These are phyloP conservation scores for Chimonanthus salicifolius DNA, from an alignment of 164 flowering plant species.

Conservation along the genomic window DNA sequence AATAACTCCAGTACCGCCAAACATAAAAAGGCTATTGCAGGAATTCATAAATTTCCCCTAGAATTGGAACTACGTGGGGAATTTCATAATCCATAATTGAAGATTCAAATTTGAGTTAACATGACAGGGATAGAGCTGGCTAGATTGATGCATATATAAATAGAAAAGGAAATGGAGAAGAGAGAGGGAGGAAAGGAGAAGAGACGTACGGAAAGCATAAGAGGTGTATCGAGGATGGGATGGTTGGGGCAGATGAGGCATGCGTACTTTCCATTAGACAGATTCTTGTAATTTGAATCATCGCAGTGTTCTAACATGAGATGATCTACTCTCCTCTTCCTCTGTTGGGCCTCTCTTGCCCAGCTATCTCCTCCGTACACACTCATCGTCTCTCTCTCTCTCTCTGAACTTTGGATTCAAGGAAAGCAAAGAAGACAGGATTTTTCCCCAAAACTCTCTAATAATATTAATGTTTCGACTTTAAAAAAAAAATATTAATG, in stretches of 20 bases:
- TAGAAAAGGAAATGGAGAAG: neutral
- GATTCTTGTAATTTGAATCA: conserved; percentile 43
- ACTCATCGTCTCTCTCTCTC: conserved; percentile 34
- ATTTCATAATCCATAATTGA: too few relatives aligned
- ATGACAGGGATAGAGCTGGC: too few relatives aligned
- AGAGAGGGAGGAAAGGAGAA: neutral
- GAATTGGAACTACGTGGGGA: too few relatives aligned
- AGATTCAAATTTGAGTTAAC: too few relatives aligned
- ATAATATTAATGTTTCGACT: too few relatives aligned
- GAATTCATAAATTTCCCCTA: too few relatives aligned
- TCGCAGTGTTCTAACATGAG: conserved; percentile 16
- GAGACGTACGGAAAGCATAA: conserved; percentile 55
- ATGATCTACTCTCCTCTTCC: conserved; percentile 66
- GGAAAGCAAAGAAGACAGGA: too few relatives aligned
- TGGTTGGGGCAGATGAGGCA: conserved; percentile 56
- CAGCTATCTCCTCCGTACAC: conserved; percentile 73
- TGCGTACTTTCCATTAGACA: conserved; percentile 48
- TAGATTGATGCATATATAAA: neutral
- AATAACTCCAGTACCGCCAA: too few relatives aligned
- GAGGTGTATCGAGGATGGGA: conserved; percentile 60
- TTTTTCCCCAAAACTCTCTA: too few relatives aligned
- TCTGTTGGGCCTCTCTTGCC: conserved; percentile 54
- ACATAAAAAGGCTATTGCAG: too few relatives aligned
- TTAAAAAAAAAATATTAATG: too few relatives aligned
- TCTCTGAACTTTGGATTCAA: neutral